Percentiles rank a stretch among this genome's conserved stretches.
Conservation (phyloP, 148 eudicot species). For the Arbutus unedo region DNA sequence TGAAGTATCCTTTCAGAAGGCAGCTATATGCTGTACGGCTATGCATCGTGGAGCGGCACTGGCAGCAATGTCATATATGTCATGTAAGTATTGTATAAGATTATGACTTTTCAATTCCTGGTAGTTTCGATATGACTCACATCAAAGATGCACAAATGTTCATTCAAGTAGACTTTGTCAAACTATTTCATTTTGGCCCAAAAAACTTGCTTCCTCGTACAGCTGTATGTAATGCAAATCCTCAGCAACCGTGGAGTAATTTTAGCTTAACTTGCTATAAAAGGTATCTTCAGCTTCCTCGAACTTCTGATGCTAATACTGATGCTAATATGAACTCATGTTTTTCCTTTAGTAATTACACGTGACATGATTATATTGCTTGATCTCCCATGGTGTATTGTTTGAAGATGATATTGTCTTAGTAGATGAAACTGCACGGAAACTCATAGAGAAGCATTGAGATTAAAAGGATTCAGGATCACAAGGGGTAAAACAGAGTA, state of each 20-base stretch:
- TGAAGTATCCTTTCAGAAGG: conserved; percentile 90
- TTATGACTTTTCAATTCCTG: not conserved
- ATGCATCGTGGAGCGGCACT: conserved; percentile 99
- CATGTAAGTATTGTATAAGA: conserved; percentile 47
- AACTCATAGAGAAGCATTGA: too few species aligned
- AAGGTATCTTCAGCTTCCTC: not conserved
- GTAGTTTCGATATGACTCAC: not conserved
- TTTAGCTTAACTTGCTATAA: not conserved
- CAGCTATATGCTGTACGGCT: conserved; percentile 93
- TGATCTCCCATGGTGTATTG: not conserved
- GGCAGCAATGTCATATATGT: conserved; percentile 93
- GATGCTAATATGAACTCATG: not conserved
- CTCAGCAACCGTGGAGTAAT: not conserved
- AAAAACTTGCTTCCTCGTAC: not conserved
- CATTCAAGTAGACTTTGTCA: not conserved
- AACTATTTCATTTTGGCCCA: not conserved
- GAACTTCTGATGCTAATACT: not conserved
- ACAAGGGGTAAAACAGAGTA: too few species aligned
- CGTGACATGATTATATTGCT: not conserved
- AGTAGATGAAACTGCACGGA: too few species aligned
- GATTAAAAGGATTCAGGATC: too few species aligned
- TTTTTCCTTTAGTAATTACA: not conserved
- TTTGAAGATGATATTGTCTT: too few species aligned
- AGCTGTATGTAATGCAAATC: not conserved
- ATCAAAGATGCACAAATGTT: not conserved